phyloP scores from a whole-genome alignment of 345 rosid species.

The Eucalyptus sideroxylon region DNA sequence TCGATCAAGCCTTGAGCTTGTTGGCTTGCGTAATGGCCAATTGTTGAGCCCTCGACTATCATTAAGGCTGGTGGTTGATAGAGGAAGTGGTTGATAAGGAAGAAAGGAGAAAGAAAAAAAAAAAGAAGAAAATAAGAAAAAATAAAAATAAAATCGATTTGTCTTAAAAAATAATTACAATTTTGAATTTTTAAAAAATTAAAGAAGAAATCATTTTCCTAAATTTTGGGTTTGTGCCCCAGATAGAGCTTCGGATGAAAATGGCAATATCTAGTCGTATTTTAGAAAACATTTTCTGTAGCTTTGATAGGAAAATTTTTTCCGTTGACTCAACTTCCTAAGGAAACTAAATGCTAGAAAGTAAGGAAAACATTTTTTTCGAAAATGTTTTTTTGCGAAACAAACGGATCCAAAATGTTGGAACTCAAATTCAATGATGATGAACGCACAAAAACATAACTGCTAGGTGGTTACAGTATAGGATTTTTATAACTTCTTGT shows the following conservation, averaged over 20 bases:
- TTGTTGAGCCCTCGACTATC: background rate
- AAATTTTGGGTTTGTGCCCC: background rate
- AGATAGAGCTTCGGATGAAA: no score
- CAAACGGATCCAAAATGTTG: background rate
- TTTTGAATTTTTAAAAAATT: no score
- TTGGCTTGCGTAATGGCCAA: no score
- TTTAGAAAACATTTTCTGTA: no score
- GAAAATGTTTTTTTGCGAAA: rapidly evolving
- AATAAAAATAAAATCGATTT: rapidly evolving
- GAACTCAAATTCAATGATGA: background rate
- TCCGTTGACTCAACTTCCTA: no score
- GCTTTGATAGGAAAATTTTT: no score
- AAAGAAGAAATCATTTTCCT: no score
- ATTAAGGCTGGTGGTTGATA: rapidly evolving
- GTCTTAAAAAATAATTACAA: no score
- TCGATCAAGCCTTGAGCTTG: background rate
- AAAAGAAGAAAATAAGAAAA: no score
- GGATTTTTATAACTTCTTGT: background rate
- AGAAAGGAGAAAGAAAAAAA: background rate
- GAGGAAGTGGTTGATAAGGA: background rate
- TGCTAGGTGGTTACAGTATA: rapidly evolving
- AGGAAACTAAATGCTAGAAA: background rate
- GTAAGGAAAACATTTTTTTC: background rate
- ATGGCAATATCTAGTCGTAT: background rate
- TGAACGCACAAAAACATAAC: background rate